Evolutionary conservation across 345 rosid genomes (phyloP), one percentile per base, ranked within the genome.

Genomic region (Eutrema yunnanense): DNA sequence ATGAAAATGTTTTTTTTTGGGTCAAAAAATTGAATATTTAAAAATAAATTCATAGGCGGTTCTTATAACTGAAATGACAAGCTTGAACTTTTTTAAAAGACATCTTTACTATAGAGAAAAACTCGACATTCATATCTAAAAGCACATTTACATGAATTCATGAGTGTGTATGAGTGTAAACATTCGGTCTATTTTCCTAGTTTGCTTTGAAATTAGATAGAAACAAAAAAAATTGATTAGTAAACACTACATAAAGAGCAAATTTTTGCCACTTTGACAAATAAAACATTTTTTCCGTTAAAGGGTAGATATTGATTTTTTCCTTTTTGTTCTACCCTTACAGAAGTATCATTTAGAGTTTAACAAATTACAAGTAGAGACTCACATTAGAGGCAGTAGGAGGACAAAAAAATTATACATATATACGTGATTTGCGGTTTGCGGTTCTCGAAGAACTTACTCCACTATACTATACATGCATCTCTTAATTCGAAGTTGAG

Each of bases 401-500:
- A 32, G 34, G 6, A 38, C 47, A 9, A 59, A 57, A 0, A 14
- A 38, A 58, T 38, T 16, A 37, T 19, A 58, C 38, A 16, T 5
- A 37, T 8, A 12, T 53, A 41, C 62, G 47, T 54, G 54, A 42
- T 54, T 67, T 54, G 32, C 63, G 73, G 63, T 59, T 19, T 68
- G 13, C 42, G 16, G 72, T 67, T 67, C 62, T 41, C 72, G 16
- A 54, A 62, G 51, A 40, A 67, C 62, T 67, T 54, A 67, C 62
- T 54, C 72, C 72, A 67, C 62, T 55, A 54, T 40, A 67, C 62
- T 55, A 54, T 40, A 52, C 49, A 27, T 41, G 52, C 33, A 42
- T 54, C 62, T 43, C 63, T 10, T 54, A 67, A 9, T 30, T 67
- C 33, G 43, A 40, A 41, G 63, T 54, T 54, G 42, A 67, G 37